These are phyloP conservation scores for Cyberlindnera suaveolens DNA, from an alignment of 805 yeast genomes.

Conservation along the genomic window DNA sequence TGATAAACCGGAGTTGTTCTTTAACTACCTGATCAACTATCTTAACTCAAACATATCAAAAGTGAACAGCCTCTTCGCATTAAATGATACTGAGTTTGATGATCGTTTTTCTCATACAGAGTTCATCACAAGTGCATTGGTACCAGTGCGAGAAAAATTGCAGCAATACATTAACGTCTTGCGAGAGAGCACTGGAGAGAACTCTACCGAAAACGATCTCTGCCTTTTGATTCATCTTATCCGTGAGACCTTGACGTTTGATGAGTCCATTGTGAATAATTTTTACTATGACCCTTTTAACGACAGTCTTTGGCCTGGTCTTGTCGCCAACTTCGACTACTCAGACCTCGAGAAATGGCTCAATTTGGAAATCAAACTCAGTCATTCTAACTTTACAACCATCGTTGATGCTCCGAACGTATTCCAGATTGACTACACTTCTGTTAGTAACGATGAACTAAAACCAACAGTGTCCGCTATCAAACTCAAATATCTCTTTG, in stretches of 20 bases:
- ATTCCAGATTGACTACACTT: conserved; percentile 41
- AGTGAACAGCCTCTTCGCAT: conserved; percentile 35
- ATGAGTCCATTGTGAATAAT: conserved; percentile 29
- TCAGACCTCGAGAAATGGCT: conserved; percentile 40
- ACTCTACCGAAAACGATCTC: conserved; percentile 7
- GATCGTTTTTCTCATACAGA: conserved; percentile 31
- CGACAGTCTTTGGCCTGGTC: conserved; percentile 26
- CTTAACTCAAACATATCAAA: conserved; percentile 33
- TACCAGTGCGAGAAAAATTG: conserved; percentile 41
- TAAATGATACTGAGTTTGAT: conserved; percentile 23
- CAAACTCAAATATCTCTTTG: conserved; percentile 36
- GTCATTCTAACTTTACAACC: conserved; percentile 38
- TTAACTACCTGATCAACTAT: conserved; percentile 42
- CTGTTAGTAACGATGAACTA: conserved; percentile 24
- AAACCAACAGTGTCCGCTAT: conserved; percentile 38
- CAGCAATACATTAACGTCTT: conserved; percentile 20
- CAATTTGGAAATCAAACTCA: conserved; percentile 38
- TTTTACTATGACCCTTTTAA: conserved; percentile 34
- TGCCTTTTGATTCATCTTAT: conserved; percentile 27
- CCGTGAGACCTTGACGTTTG: conserved; percentile 35
- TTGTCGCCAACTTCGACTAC: conserved; percentile 19
- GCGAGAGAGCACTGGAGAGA: conserved; percentile 21
- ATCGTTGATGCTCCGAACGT: conserved; percentile 36
- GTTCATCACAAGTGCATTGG: conserved; percentile 29
- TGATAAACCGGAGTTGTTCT: conserved; percentile 48